Percentiles rank a stretch among this genome's conserved stretches.
Conservation (phyloP, 2,329 filamentous ascomycete genomes). For the Stagonosporopsis rhizophila region DNA sequence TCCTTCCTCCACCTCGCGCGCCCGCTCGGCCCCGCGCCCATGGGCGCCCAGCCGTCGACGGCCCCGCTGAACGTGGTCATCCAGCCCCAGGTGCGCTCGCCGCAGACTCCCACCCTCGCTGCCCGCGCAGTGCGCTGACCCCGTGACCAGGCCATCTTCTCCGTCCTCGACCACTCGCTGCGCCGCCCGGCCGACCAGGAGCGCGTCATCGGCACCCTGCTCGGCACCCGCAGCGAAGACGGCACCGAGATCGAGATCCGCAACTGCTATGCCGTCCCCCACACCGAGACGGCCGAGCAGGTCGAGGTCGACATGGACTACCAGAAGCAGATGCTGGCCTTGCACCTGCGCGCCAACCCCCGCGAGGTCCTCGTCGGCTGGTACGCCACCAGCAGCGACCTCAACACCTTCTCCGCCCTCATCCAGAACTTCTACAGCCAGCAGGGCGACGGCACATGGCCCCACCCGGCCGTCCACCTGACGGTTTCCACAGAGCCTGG, state of each 20-base stretch:
- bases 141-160: constrained; percentile 64
- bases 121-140: constrained; percentile 14
- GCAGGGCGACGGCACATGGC: constrained; percentile 95
- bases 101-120: background rate
- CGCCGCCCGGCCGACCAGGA: constrained; percentile 91
- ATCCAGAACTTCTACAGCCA: constrained; percentile 99
- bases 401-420: constrained; percentile 97
- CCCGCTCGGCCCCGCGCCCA: constrained; percentile 81
- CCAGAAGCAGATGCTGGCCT: constrained; percentile 97
- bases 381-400: constrained; percentile 96
- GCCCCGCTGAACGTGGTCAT: constrained; percentile 93
- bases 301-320: constrained; percentile 99
- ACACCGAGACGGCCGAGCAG: constrained; percentile 98
- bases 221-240: constrained; percentile 93
- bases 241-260: constrained; percentile 95
- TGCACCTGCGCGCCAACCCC: constrained; percentile 92
- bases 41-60: constrained; percentile 83
- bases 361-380: constrained; percentile 94
- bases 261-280: constrained; percentile 96
- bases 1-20: constrained; percentile 94
- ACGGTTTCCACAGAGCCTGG: constrained; percentile 91
- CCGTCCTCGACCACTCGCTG: constrained; percentile 84
- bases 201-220: constrained; percentile 93
- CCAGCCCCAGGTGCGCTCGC: constrained; percentile 80
- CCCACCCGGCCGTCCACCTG: constrained; percentile 95